A percentile compares a stretch with the other conserved stretches of the same genome.
Conservation (phyloP, 1,139 yeast genomes). For the Blastobotrys apis region DNA sequence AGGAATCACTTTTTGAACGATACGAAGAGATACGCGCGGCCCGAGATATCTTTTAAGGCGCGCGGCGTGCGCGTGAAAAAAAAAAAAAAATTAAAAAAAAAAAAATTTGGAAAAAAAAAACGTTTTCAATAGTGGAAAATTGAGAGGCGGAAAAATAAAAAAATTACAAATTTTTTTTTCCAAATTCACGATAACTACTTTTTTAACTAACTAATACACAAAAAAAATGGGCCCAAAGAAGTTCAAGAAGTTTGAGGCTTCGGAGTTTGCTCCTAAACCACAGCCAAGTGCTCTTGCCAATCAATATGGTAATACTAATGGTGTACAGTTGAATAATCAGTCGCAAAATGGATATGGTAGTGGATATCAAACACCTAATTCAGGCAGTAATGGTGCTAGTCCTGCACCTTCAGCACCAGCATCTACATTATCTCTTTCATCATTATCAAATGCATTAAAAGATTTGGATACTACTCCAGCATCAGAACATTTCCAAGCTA, state of each 20-base stretch:
- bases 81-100: not conserved
- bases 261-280: conserved; percentile 7
- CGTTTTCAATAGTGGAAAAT: not conserved
- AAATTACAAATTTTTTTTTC: not conserved
- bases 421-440: conserved; percentile 62
- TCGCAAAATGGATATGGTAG: not conserved
- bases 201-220: not conserved
- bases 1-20: too few species aligned
- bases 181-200: not conserved
- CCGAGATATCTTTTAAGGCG: too few species aligned
- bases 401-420: conserved; percentile 24
- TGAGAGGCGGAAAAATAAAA: not conserved
- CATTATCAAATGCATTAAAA: conserved; percentile 66
- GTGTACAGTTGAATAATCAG: not conserved
- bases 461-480: conserved; percentile 69
- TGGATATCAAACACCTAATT: conserved; percentile 6
- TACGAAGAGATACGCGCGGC: too few species aligned
- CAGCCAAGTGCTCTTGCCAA: too few species aligned
- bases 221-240: conserved; percentile 8
- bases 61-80: too few species aligned
- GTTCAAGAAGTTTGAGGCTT: conserved; percentile 6
- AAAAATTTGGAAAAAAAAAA: conserved; percentile 2
- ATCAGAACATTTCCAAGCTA: conserved; percentile 50
- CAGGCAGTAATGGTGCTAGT: conserved; percentile 17
- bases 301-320: not conserved